Evolutionary conservation across 441 rosid species (phyloP).

Genomic region (Bocquillonia castaneifolia): DNA sequence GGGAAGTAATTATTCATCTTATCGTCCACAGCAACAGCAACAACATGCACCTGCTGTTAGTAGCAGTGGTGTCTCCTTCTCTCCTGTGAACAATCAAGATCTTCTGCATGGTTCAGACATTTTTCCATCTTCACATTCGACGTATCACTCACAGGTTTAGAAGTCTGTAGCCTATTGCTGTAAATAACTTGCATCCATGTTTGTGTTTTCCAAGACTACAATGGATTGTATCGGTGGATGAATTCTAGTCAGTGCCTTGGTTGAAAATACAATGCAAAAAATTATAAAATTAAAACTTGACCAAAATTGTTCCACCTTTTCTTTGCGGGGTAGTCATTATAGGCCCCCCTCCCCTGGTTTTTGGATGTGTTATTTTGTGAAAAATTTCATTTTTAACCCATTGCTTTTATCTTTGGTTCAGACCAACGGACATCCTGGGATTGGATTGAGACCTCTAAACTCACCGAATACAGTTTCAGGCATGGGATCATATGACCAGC

Average conservation of each 20-base stretch:
- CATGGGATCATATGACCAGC: conserved; percentile 66
- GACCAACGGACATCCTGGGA: conserved; percentile 76
- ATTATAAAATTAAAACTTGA: neutral
- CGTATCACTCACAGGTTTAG: conserved; percentile 84
- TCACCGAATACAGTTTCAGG: conserved; percentile 63
- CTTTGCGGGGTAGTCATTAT: neutral
- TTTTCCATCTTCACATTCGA: conserved; percentile 71
- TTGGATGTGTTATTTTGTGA: neutral
- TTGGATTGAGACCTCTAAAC: conserved; percentile 79
- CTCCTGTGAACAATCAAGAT: conserved; percentile 65
- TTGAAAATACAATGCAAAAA: neutral
- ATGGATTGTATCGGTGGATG: neutral
- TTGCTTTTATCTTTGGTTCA: conserved; percentile 30
- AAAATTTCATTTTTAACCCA: conserved; percentile 6
- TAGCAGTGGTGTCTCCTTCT: conserved; percentile 62
- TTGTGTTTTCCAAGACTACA: conserved; percentile 11
- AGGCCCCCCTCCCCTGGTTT: neutral
- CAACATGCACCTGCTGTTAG: conserved; percentile 71
- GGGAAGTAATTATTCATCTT: conserved; percentile 68
- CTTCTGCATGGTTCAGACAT: conserved; percentile 79
- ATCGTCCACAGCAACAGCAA: conserved; percentile 85
- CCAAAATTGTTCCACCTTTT: neutral
- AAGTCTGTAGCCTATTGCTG: conserved; percentile 27
- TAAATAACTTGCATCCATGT: conserved; percentile 12
- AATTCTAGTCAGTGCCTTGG: neutral